Percentiles rank a stretch among this genome's conserved stretches.
Evolutionary conservation across 495 filamentous ascomycete species (phyloP).

Genomic region (Durotheca rogersii): DNA sequence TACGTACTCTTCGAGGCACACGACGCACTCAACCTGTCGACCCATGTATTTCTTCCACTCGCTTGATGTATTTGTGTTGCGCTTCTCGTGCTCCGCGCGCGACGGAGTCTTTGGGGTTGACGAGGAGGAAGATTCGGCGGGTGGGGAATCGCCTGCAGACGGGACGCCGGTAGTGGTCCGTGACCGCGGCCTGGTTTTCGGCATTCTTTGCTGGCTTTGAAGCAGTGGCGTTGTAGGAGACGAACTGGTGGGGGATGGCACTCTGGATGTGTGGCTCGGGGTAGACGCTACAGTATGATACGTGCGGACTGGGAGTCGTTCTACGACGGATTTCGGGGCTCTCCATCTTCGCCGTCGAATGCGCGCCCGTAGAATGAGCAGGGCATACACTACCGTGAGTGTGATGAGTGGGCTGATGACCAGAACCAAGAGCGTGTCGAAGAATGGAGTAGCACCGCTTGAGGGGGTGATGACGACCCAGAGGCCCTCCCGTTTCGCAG

Average conservation of each 20-base stretch:
- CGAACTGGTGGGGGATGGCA: slow-evolving; percentile 57
- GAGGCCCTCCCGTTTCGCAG: slow-evolving; percentile 69
- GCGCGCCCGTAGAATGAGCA: slow-evolving; percentile 83
- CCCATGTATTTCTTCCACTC: slow-evolving; percentile 82
- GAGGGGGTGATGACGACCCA: slow-evolving; percentile 96
- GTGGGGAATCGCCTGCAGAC: slow-evolving; percentile 42
- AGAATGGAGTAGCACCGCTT: slow-evolving; percentile 88
- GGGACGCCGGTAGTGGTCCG: slow-evolving; percentile 63
- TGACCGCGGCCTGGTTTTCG: slow-evolving; percentile 61
- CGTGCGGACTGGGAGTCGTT: slow-evolving; percentile 88
- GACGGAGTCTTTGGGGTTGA: slow-evolving; percentile 30
- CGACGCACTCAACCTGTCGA: slow-evolving; percentile 91
- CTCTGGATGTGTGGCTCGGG: slow-evolving; percentile 57
- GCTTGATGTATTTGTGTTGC: slow-evolving; percentile 45
- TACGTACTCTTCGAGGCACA: slow-evolving; percentile 94
- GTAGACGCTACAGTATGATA: slow-evolving; percentile 79
- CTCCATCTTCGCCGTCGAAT: slow-evolving; percentile 90
- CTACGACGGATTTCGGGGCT: slow-evolving; percentile 93
- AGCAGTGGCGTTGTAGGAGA: slow-evolving; percentile 78
- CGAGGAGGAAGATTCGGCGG: slow-evolving; percentile 42
- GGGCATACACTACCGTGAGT: slow-evolving; percentile 85
- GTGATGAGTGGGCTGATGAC: slow-evolving; percentile 92
- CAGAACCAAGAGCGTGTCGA: slow-evolving; percentile 90
- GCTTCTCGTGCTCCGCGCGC: slow-evolving; percentile 52
- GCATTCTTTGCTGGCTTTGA: slow-evolving; percentile 52